phyloP scores from a whole-genome alignment of 768 basidiomycete species.

The Tricholoma bakamatsutake region DNA sequence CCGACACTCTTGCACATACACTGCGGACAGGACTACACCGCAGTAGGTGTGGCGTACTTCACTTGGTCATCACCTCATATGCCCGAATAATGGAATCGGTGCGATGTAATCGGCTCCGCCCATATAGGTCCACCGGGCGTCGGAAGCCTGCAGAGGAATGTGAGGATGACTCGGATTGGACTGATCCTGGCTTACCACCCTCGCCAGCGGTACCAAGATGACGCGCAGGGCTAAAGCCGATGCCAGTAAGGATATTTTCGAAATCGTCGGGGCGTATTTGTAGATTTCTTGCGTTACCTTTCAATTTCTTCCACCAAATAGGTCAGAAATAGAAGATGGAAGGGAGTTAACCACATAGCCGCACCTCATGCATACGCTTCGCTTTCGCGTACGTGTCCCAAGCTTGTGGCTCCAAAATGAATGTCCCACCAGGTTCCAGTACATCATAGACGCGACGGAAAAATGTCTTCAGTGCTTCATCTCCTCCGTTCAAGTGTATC shows the following conservation, averaged over 20 bases:
- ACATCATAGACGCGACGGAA: constrained; percentile 56
- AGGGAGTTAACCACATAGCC: neutral
- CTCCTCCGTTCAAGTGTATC: constrained; percentile 83
- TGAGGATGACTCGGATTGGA: neutral
- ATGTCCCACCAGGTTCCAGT: constrained; percentile 57
- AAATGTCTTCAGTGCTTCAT: constrained; percentile 62
- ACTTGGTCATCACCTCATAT: neutral
- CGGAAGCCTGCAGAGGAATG: constrained; percentile 42
- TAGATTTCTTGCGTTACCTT: constrained; percentile 52
- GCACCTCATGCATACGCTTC: constrained; percentile 57
- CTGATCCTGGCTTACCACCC: constrained; percentile 42
- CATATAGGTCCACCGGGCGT: constrained; percentile 59
- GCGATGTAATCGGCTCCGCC: constrained; percentile 2
- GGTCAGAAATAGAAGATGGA: neutral
- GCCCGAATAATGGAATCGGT: neutral
- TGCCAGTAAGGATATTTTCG: constrained; percentile 38
- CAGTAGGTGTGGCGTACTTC: neutral
- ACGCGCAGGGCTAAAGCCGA: constrained; percentile 55
- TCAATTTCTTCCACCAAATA: constrained; percentile 35
- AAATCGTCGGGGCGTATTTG: constrained; percentile 63
- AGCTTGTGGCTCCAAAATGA: constrained; percentile 79
- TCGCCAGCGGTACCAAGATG: constrained; percentile 54
- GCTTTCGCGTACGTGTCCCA: constrained; percentile 85
- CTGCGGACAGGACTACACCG: neutral
- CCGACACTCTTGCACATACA: neutral